These are phyloP conservation scores for Saccharomycopsis crataegensis DNA, from an alignment of 1,139 yeast species.

Conservation along the genomic window DNA sequence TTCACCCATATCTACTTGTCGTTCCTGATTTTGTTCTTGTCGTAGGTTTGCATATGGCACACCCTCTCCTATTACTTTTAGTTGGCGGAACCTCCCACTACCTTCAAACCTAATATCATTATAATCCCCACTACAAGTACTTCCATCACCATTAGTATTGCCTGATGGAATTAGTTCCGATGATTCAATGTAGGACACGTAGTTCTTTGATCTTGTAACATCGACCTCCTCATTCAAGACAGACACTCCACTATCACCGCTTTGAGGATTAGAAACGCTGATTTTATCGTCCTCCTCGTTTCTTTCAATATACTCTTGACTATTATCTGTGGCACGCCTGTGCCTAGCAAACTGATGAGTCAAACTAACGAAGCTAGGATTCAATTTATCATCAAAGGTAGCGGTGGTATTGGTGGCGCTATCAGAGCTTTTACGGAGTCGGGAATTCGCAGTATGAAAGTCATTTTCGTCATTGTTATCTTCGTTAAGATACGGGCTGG, in stretches of 20 bases:
- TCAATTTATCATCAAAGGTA: neutral
- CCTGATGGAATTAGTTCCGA: conserved; percentile 1
- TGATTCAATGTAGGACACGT: conserved; percentile 8
- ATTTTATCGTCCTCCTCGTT: too few species aligned
- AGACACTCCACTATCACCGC: neutral
- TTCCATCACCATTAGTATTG: too few species aligned
- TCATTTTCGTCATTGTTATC: neutral
- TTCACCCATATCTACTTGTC: too few species aligned
- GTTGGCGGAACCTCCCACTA: neutral
- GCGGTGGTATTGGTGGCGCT: neutral
- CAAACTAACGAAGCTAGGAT: conserved; percentile 15
- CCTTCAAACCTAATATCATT: too few species aligned
- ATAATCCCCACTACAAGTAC: too few species aligned
- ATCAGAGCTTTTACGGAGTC: neutral
- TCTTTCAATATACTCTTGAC: neutral
- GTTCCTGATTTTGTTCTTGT: too few species aligned
- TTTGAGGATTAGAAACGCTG: neutral
- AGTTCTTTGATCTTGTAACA: neutral
- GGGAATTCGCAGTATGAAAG: neutral
- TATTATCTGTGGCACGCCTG: neutral
- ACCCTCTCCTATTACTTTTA: neutral
- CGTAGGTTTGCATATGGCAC: too few species aligned
- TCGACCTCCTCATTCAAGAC: neutral
- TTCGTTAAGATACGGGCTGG: neutral
- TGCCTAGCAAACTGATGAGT: conserved; percentile 7